Percentiles rank a stretch among this genome's conserved stretches.
Conservation (phyloP, 805 yeast genomes). For the Ogataea methanolica region DNA sequence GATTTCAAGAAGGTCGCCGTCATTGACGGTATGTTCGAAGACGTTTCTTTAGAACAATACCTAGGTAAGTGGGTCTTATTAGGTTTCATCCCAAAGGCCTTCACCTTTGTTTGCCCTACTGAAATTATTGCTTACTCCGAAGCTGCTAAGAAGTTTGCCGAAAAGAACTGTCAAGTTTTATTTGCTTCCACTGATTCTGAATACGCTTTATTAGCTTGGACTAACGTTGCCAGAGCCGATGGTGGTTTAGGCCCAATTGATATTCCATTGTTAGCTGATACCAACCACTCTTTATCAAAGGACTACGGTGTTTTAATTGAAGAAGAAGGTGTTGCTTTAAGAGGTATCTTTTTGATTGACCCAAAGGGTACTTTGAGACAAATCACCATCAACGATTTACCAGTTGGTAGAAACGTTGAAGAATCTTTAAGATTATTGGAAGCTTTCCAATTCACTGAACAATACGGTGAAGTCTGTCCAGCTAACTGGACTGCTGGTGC, state of each 20-base stretch:
- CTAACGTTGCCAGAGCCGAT: constrained; percentile 91
- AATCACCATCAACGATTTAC: constrained; percentile 96
- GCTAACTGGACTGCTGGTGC: constrained; percentile 98
- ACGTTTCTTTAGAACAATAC: constrained; percentile 89
- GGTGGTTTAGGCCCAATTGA: constrained; percentile 97
- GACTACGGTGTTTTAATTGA: constrained; percentile 97
- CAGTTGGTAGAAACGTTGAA: constrained; percentile 98
- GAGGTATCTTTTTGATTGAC: constrained; percentile 98
- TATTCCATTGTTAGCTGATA: constrained; percentile 94
- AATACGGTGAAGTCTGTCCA: constrained; percentile 99
- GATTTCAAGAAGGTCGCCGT: constrained; percentile 95
- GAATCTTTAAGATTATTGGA: constrained; percentile 96
- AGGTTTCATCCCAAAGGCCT: constrained; percentile 97
- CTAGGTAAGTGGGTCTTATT: constrained; percentile 97
- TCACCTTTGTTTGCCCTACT: constrained; percentile 99
- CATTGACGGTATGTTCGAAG: constrained; percentile 94
- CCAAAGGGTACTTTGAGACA: constrained; percentile 95
- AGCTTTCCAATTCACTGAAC: constrained; percentile 99
- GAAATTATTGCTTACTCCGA: constrained; percentile 98
- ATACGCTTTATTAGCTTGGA: constrained; percentile 97
- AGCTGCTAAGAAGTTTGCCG: constrained; percentile 85
- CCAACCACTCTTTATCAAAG: constrained; percentile 89
- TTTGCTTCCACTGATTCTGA: constrained; percentile 99
- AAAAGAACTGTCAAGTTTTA: constrained; percentile 80
- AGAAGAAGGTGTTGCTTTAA: constrained; percentile 94